Conservation (phyloP, 2,329 filamentous ascomycete genomes). For the Venturia oleaginea region DNA sequence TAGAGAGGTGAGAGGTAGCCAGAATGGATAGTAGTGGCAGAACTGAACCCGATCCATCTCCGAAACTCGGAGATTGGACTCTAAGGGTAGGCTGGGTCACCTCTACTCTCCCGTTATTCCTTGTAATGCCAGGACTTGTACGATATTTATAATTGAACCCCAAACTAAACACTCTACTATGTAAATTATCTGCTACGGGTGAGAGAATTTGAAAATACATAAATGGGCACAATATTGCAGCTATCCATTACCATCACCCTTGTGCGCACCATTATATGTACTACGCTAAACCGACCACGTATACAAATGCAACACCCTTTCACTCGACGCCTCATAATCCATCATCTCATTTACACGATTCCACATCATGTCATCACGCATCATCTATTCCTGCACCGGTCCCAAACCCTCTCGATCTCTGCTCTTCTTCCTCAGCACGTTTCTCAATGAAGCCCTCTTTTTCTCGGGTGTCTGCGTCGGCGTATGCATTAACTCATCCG, state of each 20-base stretch:
- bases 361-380: neutral
- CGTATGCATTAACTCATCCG: neutral
- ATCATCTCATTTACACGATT: neutral
- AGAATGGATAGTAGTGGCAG: neutral
- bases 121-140: no score
- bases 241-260: neutral
- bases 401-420: neutral
- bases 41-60: neutral
- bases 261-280: neutral
- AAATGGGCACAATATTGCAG: neutral
- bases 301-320: neutral
- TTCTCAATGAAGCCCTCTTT: conserved; percentile 1
- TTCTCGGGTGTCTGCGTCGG: conserved; percentile 4
- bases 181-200: no score
- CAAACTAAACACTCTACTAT: no score
- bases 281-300: neutral
- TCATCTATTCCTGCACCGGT: neutral
- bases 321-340: neutral
- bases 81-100: no score
- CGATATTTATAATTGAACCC: no score
- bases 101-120: no score
- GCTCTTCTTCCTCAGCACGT: conserved; percentile 10
- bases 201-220: neutral
- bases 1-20: neutral
- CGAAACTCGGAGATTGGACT: neutral